Base-by-base conservation (phyloP, 2,329 filamentous ascomycete species). In the Xylariaceae sp. region DNA sequence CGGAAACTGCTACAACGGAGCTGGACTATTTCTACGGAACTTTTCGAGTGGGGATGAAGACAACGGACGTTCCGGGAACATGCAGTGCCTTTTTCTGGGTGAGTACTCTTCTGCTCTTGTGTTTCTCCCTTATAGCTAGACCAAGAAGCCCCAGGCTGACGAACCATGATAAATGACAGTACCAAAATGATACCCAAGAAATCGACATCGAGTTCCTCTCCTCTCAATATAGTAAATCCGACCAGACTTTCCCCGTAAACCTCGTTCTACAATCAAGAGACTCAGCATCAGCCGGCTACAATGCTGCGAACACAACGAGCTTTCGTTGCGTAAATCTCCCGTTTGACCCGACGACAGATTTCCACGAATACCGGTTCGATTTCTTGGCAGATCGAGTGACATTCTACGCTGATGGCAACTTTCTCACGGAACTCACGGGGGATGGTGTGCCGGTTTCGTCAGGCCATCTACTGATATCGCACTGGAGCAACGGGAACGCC, bases 41-140 rank as follows among this genome's bases (percentile, higher is more conserved):
- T 19, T 92, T 86, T 61, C 75, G 88, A 16, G 81, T 83, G 2
- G 80, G 79, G 34, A 85, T 90, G 74, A 87, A 83, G 69, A 68
- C 87, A 50, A 82, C 84, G 0, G 70, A 70, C 38, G 71, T 80
- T 6, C 70, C 75, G 1, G 88, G 88, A 22, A 92, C 89, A 1
- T 92, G 88, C 66, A 84, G 81, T 31, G 88, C 88, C 6, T 91
- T 92, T 71, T 92, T 91, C 70, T 93, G 87, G 83, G 85, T 89
- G 65, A 61, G 73, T 63, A 17, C 5, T 19, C 13, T 18, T 46
- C 16, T 31, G 22, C 41, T 5, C 5, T 42, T 3, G 18, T 34
- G 42, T 34, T 6, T 14, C 22, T 16, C 22, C 31, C 42, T 45
- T 44, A n/a, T 5, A 28, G 17, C 14, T 31, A 22, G 12, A 31